These are phyloP conservation scores for Sugiyamaella chiloensis DNA, from an alignment of 805 yeast genomes.

Conservation along the genomic window DNA sequence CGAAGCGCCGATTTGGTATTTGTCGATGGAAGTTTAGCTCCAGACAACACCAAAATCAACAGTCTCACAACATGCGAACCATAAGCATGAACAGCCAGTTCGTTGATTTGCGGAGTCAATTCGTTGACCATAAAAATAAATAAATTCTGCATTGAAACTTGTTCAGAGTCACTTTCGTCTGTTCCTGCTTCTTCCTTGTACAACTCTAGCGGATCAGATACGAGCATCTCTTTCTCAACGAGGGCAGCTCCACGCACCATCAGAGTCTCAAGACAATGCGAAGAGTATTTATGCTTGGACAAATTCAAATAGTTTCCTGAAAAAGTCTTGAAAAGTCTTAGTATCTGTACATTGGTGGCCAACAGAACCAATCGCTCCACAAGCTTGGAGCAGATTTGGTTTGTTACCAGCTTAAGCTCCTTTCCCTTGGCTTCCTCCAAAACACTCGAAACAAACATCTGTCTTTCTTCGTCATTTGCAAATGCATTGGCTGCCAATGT, in stretches of 20 bases:
- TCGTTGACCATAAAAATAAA: slow-evolving; percentile 65
- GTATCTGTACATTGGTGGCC: slow-evolving; percentile 63
- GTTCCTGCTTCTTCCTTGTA: neutral
- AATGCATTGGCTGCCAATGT: slow-evolving; percentile 79
- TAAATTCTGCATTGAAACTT: slow-evolving; percentile 61
- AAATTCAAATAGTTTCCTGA: slow-evolving; percentile 72
- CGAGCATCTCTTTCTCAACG: slow-evolving; percentile 67
- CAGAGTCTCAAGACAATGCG: slow-evolving; percentile 89
- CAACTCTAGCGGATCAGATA: slow-evolving; percentile 28
- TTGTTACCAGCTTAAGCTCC: slow-evolving; percentile 87
- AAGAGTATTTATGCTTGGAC: slow-evolving; percentile 84
- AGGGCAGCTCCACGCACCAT: slow-evolving; percentile 70
- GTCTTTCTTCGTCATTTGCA: slow-evolving; percentile 66
- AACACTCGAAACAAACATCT: slow-evolving; percentile 69
- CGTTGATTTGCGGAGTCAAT: slow-evolving; percentile 53
- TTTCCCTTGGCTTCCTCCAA: slow-evolving; percentile 85
- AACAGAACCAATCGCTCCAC: slow-evolving; percentile 78
- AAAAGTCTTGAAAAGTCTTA: slow-evolving; percentile 61
- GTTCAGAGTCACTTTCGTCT: slow-evolving; percentile 36
- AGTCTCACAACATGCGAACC: slow-evolving; percentile 86
- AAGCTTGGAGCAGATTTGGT: slow-evolving; percentile 90
- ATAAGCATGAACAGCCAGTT: slow-evolving; percentile 70
- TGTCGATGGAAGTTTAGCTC: slow-evolving; percentile 73
- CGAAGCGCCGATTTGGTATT: slow-evolving; percentile 66
- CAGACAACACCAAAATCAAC: slow-evolving; percentile 66